Base-by-base conservation (phyloP, 768 basidiomycete genomes). In the Fibroporia radiculosa region DNA sequence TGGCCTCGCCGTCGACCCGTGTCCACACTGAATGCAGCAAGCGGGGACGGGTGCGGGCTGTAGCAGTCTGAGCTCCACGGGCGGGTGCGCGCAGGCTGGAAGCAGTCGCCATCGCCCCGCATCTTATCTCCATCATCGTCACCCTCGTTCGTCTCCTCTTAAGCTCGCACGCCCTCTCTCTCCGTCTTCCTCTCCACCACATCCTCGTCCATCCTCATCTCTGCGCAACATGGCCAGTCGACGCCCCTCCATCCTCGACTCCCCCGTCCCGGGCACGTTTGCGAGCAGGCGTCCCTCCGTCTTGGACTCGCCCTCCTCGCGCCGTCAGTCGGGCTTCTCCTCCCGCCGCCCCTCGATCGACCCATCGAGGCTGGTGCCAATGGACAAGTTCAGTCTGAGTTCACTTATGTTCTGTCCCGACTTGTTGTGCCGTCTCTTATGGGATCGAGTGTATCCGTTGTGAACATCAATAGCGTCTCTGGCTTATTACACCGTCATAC, bases 331-430 rank as follows among this genome's bases (percentile, higher is more conserved):
- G 22, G 42, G 44, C 31, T 25, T 44, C 28, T 48, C 69, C 29
- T 84, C 82, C 22, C 73, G 85, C 49, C 72, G 82, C 34, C 69
- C 73, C 0, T 87, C 85, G 44, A 89, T 89, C 58, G 86, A 89
- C 61, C 86, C 86, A 44, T 75, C 75, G 54, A 74, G 74, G 64
- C 75, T 89, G 48, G 54, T 87, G 47, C 84, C 79, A 27, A 89
- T 89, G 82, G 80, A 85, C 73, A 87, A 78, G 86, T 85, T 35
- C 24, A 45, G 29, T 37, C 24, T 47, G 28, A 3, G 31, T 40
- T 35, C 10, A 35, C 20, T 8, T 35, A 35, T 18, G 34, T 19
- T 35, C 16, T 18, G 34, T 35, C 16, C 16, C 34, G 34, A n/a
- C n/a, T n/a, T n/a, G n/a, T n/a, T n/a, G n/a, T n/a, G n/a, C n/a